A percentile compares a stretch with the other conserved stretches of the same genome.
Evolutionary conservation across 768 basidiomycete species (phyloP).

Genomic region (Trametes cinnabarina): DNA sequence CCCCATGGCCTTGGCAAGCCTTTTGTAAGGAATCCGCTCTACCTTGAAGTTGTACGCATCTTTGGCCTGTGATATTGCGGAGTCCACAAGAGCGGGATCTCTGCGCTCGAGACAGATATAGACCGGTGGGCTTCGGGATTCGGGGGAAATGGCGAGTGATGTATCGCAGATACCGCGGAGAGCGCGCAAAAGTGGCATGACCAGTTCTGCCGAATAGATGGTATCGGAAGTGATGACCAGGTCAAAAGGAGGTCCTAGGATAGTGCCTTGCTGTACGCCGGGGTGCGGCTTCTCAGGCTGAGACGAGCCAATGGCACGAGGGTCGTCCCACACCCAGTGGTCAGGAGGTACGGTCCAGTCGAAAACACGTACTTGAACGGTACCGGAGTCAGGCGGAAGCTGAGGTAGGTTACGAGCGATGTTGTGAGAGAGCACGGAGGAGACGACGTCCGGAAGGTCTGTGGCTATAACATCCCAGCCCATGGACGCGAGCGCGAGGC

Average conservation of each 20-base stretch:
- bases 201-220: conserved; percentile 60
- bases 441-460: conserved; percentile 63
- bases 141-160: conserved; percentile 27
- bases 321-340: conserved; percentile 54
- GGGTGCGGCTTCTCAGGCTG: neutral
- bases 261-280: conserved; percentile 1
- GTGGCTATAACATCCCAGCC: conserved; percentile 79
- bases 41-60: conserved; percentile 55
- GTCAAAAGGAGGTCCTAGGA: conserved; percentile 60
- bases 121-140: conserved; percentile 43
- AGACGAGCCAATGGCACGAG: conserved; percentile 12
- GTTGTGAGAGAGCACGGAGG: conserved; percentile 62
- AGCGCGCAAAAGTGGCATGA: conserved; percentile 68
- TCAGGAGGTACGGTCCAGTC: conserved; percentile 65
- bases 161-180: conserved; percentile 50
- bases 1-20: conserved; percentile 58
- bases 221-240: conserved; percentile 85
- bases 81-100: conserved; percentile 64
- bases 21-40: conserved; percentile 56
- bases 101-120: conserved; percentile 74
- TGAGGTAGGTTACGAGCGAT: conserved; percentile 46
- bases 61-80: conserved; percentile 54
- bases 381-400: conserved; percentile 38
- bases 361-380: conserved; percentile 59
- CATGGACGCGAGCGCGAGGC: conserved; percentile 63